phyloP scores from a whole-genome alignment of 306 rosid genomes.

The Vigna unguiculata region DNA sequence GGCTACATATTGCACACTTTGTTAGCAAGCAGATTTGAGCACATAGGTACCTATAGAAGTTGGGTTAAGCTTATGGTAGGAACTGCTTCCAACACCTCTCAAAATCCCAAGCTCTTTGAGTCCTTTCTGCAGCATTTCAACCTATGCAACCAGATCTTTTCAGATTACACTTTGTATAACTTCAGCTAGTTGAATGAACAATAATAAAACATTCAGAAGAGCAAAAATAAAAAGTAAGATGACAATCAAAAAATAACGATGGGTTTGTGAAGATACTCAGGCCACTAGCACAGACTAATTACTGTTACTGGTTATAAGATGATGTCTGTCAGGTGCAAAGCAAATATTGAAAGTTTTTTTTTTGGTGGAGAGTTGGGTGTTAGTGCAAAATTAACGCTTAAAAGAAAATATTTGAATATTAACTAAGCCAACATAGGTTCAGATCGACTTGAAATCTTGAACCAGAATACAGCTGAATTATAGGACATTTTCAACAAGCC shows the following conservation, averaged over 20 bases:
- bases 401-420: background rate
- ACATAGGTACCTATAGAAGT: conserved; percentile 81
- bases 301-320: conserved; percentile 2
- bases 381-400: conserved; percentile 19
- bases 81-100: conserved; percentile 58
- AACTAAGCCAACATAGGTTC: background rate
- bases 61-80: conserved; percentile 87
- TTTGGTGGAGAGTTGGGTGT: background rate
- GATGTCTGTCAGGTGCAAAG: conserved; percentile 1
- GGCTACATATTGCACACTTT: conserved; percentile 7
- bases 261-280: conserved; percentile 17
- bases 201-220: background rate
- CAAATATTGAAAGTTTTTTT: conserved; percentile 1
- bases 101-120: conserved; percentile 81
- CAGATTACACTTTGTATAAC: conserved; percentile 27
- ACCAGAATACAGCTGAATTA: conserved; percentile 15
- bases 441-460: conserved; percentile 18
- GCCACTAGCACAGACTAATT: conserved; percentile 23
- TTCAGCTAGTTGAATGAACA: conserved; percentile 37
- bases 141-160: conserved; percentile 57
- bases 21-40: conserved; percentile 27
- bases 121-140: conserved; percentile 79
- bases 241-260: conserved; percentile 31
- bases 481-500: conserved; percentile 26
- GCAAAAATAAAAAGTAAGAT: conserved; percentile 29